Conservation (phyloP, 768 basidiomycete genomes). For the Collybiopsis confluens region DNA sequence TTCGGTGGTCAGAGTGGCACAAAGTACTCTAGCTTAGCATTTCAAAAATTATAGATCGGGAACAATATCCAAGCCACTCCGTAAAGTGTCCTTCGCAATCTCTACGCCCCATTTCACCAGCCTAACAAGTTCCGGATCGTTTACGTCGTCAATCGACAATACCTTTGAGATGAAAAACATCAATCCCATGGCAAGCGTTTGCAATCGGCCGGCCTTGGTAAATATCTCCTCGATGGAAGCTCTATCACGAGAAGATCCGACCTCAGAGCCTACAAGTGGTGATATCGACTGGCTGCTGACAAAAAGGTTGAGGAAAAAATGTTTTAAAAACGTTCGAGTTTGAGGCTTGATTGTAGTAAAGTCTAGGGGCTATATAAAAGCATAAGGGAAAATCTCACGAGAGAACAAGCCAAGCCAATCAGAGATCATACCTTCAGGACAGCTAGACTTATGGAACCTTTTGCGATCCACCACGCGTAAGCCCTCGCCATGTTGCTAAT, state of each 20-base stretch:
- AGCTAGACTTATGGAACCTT: slow-evolving; percentile 67
- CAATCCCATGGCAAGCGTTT: slow-evolving; percentile 69
- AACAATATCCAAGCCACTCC: slow-evolving; percentile 57
- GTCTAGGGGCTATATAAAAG: slow-evolving; percentile 67
- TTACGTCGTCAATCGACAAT: slow-evolving; percentile 33
- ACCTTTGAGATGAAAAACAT: slow-evolving; percentile 60
- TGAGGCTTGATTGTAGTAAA: slow-evolving; percentile 70
- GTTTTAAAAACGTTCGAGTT: slow-evolving; percentile 62
- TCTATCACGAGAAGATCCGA: slow-evolving; percentile 47
- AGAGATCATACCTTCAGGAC: slow-evolving; percentile 72
- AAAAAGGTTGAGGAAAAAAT: slow-evolving; percentile 67
- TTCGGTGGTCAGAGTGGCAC: slow-evolving; percentile 80
- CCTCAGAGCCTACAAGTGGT: slow-evolving; percentile 48
- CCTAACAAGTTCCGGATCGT: slow-evolving; percentile 26
- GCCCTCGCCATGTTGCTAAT: slow-evolving; percentile 74
- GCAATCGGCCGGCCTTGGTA: slow-evolving; percentile 63
- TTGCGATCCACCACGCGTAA: slow-evolving; percentile 92
- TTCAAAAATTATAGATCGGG: slow-evolving; percentile 36
- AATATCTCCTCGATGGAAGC: slow-evolving; percentile 73
- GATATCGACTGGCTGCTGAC: slow-evolving; percentile 70
- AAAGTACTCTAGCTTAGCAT: slow-evolving; percentile 66
- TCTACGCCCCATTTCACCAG: slow-evolving; percentile 64
- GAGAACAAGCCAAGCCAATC: background rate
- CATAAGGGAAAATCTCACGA: background rate
- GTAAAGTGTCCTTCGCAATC: slow-evolving; percentile 67